Percentiles rank a stretch among this genome's conserved stretches.
Evolutionary conservation across 805 yeast genomes (phyloP).

Genomic region (Maudiozyma saulgeensis): DNA sequence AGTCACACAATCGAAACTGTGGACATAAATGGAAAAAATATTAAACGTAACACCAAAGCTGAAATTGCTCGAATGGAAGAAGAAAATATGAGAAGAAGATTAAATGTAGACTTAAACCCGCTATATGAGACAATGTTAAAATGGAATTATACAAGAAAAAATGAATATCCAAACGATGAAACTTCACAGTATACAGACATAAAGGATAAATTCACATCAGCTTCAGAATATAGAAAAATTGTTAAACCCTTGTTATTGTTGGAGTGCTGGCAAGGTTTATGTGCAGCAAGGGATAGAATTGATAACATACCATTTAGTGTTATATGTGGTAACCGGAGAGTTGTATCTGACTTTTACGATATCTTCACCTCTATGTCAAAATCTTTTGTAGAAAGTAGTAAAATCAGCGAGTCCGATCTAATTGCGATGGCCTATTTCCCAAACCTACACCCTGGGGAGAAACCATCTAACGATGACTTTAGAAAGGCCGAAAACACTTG

Average conservation of each 20-base stretch:
- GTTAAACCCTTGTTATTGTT: conserved; percentile 75
- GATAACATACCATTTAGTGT: conserved; percentile 52
- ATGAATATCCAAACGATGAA: conserved; percentile 51
- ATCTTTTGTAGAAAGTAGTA: conserved; percentile 39
- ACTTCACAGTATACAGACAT: conserved; percentile 36
- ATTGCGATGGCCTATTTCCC: conserved; percentile 52
- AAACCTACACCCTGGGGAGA: conserved; percentile 21
- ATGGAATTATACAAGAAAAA: conserved; percentile 62
- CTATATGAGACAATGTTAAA: conserved; percentile 56
- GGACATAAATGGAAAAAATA: conserved; percentile 35
- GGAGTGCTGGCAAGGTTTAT: conserved; percentile 91
- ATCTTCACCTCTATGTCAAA: conserved; percentile 65
- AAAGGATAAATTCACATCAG: conserved; percentile 45
- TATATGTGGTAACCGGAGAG: conserved; percentile 67
- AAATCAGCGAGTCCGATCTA: conserved; percentile 67
- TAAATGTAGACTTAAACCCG: conserved; percentile 70
- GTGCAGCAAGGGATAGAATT: conserved; percentile 55
- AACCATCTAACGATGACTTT: conserved; percentile 28
- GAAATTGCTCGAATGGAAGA: conserved; percentile 48
- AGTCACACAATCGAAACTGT: conserved; percentile 27
- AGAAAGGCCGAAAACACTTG: conserved; percentile 40
- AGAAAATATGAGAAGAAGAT: conserved; percentile 66
- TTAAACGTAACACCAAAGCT: conserved; percentile 31
- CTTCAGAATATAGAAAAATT: conserved; percentile 54
- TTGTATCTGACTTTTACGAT: conserved; percentile 81